Percentiles rank a stretch among this genome's conserved stretches.
Conservation (phyloP, 2,329 filamentous ascomycete species). For the Fusarium tuaranense region DNA sequence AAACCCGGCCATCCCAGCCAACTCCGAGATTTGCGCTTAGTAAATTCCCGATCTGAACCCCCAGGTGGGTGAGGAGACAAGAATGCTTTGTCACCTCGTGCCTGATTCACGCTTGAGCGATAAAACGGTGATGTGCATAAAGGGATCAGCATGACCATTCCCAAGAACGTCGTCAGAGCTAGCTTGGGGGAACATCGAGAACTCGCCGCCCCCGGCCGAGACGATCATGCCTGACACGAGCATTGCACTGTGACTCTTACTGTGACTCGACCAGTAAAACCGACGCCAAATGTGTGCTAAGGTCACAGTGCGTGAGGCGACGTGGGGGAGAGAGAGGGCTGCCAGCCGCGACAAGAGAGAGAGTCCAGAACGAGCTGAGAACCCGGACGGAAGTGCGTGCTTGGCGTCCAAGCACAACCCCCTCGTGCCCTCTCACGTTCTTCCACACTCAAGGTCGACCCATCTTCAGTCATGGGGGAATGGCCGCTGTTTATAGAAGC, state of each 20-base stretch:
- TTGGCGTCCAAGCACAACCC: conserved; percentile 7
- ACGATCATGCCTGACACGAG: conserved; percentile 4
- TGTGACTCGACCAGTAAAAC: neutral
- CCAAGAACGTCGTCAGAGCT: conserved; percentile 21
- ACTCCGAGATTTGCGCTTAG: conserved; percentile 1
- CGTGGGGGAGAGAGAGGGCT: neutral
- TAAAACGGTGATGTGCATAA: conserved; percentile 30
- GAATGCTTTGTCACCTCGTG: neutral
- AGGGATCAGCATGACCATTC: conserved; percentile 21
- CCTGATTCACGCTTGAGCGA: conserved; percentile 23
- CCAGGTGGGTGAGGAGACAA: neutral
- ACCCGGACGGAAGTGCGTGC: conserved; percentile 11
- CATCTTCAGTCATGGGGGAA: conserved; percentile 6
- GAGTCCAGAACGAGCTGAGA: conserved; percentile 7
- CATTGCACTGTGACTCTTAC: conserved; percentile 5
- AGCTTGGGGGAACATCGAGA: conserved; percentile 24
- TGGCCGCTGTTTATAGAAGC: neutral
- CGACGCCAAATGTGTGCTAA: neutral
- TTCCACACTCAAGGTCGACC: conserved; percentile 22
- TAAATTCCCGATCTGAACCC: conserved; percentile 2
- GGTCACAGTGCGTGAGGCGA: neutral
- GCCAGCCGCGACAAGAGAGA: conserved; percentile 1
- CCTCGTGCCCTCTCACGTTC: conserved; percentile 2
- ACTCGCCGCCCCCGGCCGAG: conserved; percentile 17
- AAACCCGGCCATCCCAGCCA: neutral